Conservation (phyloP, 176 grass and related monocot species). For the Coix lacrymajobi region DNA sequence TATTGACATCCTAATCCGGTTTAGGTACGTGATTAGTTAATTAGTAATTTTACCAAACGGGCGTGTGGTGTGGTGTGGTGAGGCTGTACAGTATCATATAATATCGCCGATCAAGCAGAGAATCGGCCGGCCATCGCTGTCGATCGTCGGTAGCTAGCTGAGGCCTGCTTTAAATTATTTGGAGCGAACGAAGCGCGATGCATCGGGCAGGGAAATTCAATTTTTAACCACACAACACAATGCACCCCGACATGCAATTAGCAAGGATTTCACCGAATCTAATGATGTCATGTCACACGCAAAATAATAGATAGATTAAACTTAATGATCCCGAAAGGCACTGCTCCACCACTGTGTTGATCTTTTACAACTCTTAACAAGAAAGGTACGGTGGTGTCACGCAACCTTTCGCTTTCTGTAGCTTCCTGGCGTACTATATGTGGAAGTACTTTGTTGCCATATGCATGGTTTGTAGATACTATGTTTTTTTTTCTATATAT, state of each 20-base stretch:
- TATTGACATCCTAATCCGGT: background rate
- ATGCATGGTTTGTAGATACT: background rate
- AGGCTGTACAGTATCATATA: background rate
- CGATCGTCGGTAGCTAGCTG: background rate
- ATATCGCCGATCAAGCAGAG: background rate
- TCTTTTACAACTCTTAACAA: background rate
- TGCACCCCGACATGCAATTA: background rate
- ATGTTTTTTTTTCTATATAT: too few relatives aligned
- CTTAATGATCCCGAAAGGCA: slow-evolving; percentile 2
- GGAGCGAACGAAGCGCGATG: background rate
- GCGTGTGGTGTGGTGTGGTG: too few relatives aligned
- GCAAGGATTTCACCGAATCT: slow-evolving; percentile 32
- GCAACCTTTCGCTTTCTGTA: background rate
- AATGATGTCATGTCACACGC: slow-evolving; percentile 18
- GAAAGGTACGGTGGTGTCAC: background rate
- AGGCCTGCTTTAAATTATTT: background rate
- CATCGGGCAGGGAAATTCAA: background rate
- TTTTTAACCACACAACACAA: background rate
- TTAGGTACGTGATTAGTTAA: slow-evolving; percentile 1
- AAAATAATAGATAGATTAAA: background rate
- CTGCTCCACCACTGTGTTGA: slow-evolving; percentile 1
- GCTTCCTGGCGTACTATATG: too few relatives aligned
- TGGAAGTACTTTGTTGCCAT: background rate
- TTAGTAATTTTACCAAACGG: background rate
- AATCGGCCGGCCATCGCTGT: background rate